Base-by-base conservation (phyloP, 495 filamentous ascomycete species). In the Copromyces sp. region DNA sequence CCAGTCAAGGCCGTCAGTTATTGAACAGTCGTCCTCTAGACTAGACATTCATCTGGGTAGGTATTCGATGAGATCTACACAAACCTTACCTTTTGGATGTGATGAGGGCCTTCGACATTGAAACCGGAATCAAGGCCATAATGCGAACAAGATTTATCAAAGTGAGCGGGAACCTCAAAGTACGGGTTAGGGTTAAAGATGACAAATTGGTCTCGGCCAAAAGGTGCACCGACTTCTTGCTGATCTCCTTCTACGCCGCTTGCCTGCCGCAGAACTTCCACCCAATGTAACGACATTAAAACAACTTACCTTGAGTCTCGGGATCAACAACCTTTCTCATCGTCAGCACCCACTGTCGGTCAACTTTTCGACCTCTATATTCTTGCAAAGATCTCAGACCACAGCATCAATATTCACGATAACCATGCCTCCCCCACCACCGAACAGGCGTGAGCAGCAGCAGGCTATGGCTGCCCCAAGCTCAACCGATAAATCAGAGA, bases 341-440 rank as follows among this genome's bases (percentile, higher is more conserved):
- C 29, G 53, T 16, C 47, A 47, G 32, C 47, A 59, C 12, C 11
- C 24, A 59, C 9, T 59, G 9, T 24, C 12, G 11, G 12, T 16
- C 11, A 59, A 32, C 47, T 32, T 59, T 2, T 29, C 12, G 24
- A 7, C 12, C 24, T 3, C 11, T 29, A 59, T 12, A 32, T 32
- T 32, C 1, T 16, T 32, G 3, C 11, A 29, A 8, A 9, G 24
- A 2, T 20, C 3, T 40, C 16, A 14, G 6, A n/a, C 14, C 47
- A 59, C 41, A 53, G 24, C 42, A 35, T 35, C 20, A 32, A 32
- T 11, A 59, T 7, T 11, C 11, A 70, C 61, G 41, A 73, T 73
- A 71, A 16, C 0, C 35, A 76, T 74, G 75, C 73, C 73, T 69
- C 75, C 73, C 17, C 74, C 77, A 16, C 72, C 75, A 9, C 59